A percentile compares a stretch with the other conserved stretches of the same genome.
These are phyloP conservation scores for Hylodesmum podocarpum DNA, from an alignment of 306 rosid genomes.

Conservation along the genomic window DNA sequence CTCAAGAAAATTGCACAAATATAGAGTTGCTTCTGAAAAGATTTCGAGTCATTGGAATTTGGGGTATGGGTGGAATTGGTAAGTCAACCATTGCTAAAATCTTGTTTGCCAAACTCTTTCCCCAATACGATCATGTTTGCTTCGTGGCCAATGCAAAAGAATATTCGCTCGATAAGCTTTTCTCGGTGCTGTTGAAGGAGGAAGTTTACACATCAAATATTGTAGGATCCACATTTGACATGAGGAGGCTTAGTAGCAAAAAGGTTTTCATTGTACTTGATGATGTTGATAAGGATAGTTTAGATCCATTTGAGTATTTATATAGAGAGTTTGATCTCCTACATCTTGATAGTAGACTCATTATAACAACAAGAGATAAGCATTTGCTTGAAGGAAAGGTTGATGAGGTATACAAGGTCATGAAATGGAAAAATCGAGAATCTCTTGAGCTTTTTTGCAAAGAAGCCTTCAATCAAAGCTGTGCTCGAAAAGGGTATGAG, in stretches of 20 bases:
- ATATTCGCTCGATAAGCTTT: slow-evolving; percentile 1
- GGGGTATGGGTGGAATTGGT: slow-evolving; percentile 38
- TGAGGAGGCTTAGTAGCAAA: background rate
- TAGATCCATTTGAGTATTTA: background rate
- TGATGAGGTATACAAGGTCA: background rate
- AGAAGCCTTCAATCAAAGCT: background rate
- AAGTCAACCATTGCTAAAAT: slow-evolving; percentile 35
- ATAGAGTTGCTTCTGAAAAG: background rate
- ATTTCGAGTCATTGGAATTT: slow-evolving; percentile 15
- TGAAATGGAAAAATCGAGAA: background rate
- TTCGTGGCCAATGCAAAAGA: background rate
- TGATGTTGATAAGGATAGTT: background rate
- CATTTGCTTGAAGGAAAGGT: background rate
- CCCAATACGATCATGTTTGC: slow-evolving; percentile 16
- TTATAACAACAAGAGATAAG: slow-evolving; percentile 12
- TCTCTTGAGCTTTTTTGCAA: slow-evolving; percentile 14
- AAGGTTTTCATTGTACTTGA: slow-evolving; percentile 29
- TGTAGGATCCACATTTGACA: background rate
- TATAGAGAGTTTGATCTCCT: background rate
- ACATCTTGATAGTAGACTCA: background rate
- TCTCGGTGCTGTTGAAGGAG: background rate
- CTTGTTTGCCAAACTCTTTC: slow-evolving; percentile 13
- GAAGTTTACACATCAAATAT: background rate
- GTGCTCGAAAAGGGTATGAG: background rate
- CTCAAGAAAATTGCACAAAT: background rate